Evolutionary conservation across 192 early-diverging fungal species (phyloP), one percentile per base, ranked within the genome.

Genomic region (Chytriomyces hyalinus): DNA sequence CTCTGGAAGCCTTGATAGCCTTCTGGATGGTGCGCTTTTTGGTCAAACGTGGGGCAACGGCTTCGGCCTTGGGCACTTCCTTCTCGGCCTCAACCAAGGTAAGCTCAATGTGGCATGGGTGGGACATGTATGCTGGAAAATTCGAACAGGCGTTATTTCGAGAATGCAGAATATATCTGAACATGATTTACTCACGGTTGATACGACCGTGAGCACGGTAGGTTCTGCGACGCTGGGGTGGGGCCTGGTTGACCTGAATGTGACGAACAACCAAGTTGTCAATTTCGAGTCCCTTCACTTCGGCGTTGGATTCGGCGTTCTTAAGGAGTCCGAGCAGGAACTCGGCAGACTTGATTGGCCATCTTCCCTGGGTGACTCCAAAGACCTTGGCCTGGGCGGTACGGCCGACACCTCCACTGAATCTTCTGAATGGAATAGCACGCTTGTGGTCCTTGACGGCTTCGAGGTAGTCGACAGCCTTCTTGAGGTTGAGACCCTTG

Each of bases 171-270:
- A 83, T 36, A 36, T 36, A 36, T 36, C 36, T 36, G 1, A 36
- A 36, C 36, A 36, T 36, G 36, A 36, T 36, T 36, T 36, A 78
- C 78, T 85, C 85, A 36, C 36, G 84, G 89, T 93, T 93, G 84
- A 95, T 95, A 82, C 95, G 92, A 91, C 97, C 97, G 91, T 99
- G 97, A 80, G 96, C 97, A 90, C 97, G 94, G 93, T 93, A 97
- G 49, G 95, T 97, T 83, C 97, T 88, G 81, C 97, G 93, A 79
- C 97, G 94, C 85, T 95, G 94, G 89, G 96, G 96, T 82, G 94
- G 94, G 78, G 97, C 97, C 84, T 95, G 93, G 91, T 99, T 97
- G 86, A 99, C 96, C 88, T 95, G 91, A 77, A 98, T 93, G 92
- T 96, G 93, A 89, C 92, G 91, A 83, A 99, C 89, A 73, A 93